Evolutionary conservation across 75 land plant species (phyloP).

Genomic region (Chamaecyparis obtusa): DNA sequence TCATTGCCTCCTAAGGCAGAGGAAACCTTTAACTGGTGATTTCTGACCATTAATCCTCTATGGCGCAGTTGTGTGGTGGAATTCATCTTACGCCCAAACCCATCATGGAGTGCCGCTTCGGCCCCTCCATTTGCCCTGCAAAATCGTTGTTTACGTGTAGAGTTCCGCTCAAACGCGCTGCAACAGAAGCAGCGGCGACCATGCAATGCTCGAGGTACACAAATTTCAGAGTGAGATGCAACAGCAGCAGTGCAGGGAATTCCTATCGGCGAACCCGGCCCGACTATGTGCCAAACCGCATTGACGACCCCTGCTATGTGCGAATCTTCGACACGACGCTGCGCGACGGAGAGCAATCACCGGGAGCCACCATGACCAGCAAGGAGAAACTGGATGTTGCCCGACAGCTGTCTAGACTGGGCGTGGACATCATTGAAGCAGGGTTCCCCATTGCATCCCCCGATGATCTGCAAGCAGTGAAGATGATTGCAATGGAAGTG

Average conservation of each 20-base stretch:
- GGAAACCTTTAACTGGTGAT: too few relatives aligned
- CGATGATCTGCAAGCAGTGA: slow-evolving; percentile 82
- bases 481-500: slow-evolving; percentile 73
- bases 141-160: too few relatives aligned
- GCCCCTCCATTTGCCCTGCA: not conserved
- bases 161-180: not conserved
- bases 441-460: slow-evolving; percentile 91
- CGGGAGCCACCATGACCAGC: slow-evolving; percentile 89
- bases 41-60: not conserved
- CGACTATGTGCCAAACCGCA: slow-evolving; percentile 67
- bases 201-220: not conserved
- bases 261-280: slow-evolving; percentile 35
- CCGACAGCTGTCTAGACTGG: slow-evolving; percentile 70
- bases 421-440: slow-evolving; percentile 97
- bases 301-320: slow-evolving; percentile 82
- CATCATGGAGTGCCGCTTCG: not conserved
- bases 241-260: not conserved
- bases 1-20: not conserved
- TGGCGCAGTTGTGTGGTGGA: not conserved
- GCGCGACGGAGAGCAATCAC: slow-evolving; percentile 97
- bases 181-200: not conserved
- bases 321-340: slow-evolving; percentile 96
- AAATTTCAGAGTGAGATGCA: not conserved
- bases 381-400: slow-evolving; percentile 91
- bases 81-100: not conserved